phyloP scores from a whole-genome alignment of 768 basidiomycete species.

The Crassisporium funariophilum region DNA sequence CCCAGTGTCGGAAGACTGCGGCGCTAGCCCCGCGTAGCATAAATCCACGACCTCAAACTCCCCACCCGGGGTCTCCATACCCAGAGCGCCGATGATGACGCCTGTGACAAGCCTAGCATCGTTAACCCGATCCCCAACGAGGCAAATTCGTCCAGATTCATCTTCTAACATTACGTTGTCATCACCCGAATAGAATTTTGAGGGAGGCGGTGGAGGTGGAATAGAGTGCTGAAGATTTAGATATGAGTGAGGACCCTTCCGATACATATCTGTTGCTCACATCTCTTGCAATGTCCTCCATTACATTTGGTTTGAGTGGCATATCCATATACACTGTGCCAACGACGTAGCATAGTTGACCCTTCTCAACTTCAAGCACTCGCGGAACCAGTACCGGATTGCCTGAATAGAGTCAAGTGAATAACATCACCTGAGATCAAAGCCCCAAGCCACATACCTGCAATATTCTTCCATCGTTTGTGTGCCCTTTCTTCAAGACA shows the following conservation, averaged over 20 bases:
- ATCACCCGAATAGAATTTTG: conserved; percentile 74
- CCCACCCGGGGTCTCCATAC: conserved; percentile 85
- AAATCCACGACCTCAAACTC: conserved; percentile 94
- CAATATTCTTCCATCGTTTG: conserved; percentile 41
- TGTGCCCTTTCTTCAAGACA: conserved; percentile 43
- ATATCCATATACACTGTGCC: conserved; percentile 99
- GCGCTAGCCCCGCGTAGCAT: conserved; percentile 83
- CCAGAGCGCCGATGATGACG: conserved; percentile 86
- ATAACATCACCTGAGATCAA: neutral
- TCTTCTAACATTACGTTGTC: conserved; percentile 93
- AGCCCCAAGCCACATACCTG: conserved; percentile 31
- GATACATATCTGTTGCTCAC: conserved; percentile 48
- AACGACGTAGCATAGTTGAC: conserved; percentile 84
- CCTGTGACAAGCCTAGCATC: conserved; percentile 81
- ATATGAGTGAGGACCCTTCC: neutral
- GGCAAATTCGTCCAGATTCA: conserved; percentile 88
- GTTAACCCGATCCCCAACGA: conserved; percentile 75
- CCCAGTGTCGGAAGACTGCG: conserved; percentile 41
- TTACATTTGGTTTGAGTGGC: conserved; percentile 97
- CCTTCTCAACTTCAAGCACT: conserved; percentile 86
- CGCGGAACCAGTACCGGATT: conserved; percentile 72
- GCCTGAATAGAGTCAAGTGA: conserved; percentile 43
- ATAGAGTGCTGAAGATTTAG: conserved; percentile 70
- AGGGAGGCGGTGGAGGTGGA: conserved; percentile 74
- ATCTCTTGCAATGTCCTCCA: conserved; percentile 92